Evolutionary conservation across 2,329 filamentous ascomycete genomes (phyloP).

Genomic region (Paracoccidioides brasiliensis): DNA sequence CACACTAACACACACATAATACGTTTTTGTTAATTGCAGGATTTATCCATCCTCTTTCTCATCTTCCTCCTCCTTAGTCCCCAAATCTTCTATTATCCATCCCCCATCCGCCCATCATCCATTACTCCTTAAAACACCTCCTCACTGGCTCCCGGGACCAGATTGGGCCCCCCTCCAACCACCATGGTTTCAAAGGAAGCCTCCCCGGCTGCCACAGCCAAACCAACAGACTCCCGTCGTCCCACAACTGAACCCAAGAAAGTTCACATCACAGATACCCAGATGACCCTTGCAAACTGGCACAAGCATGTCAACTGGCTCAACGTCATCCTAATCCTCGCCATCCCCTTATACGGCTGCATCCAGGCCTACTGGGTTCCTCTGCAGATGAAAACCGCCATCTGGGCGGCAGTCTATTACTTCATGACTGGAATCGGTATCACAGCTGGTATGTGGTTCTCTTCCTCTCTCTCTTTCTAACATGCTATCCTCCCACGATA

Average conservation of each 20-base stretch:
- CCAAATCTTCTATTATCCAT: neutral
- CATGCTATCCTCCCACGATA: neutral
- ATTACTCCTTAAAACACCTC: too few relatives aligned
- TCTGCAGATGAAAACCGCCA: slow-evolving; percentile 54
- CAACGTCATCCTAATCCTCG: slow-evolving; percentile 68
- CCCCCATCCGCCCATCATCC: too few relatives aligned
- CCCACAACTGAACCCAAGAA: slow-evolving; percentile 42
- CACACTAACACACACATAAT: too few relatives aligned
- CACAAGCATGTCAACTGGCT: slow-evolving; percentile 91
- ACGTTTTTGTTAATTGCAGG: too few relatives aligned
- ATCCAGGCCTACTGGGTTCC: slow-evolving; percentile 68
- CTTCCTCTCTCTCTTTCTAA: neutral
- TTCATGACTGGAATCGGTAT: slow-evolving; percentile 73
- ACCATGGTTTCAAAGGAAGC: slow-evolving; percentile 4
- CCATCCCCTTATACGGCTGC: slow-evolving; percentile 61
- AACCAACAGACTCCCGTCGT: neutral
- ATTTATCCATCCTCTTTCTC: neutral
- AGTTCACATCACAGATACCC: slow-evolving; percentile 71
- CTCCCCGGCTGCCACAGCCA: slow-evolving; percentile 3
- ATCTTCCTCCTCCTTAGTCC: neutral
- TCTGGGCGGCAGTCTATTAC: slow-evolving; percentile 68
- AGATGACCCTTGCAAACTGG: slow-evolving; percentile 73
- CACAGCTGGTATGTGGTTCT: slow-evolving; percentile 49
- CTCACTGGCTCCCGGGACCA: neutral
- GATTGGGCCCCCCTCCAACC: neutral